Evolutionary conservation across 176 grass and related monocot genomes (phyloP).

Genomic region (Alopecurus myosuroides): DNA sequence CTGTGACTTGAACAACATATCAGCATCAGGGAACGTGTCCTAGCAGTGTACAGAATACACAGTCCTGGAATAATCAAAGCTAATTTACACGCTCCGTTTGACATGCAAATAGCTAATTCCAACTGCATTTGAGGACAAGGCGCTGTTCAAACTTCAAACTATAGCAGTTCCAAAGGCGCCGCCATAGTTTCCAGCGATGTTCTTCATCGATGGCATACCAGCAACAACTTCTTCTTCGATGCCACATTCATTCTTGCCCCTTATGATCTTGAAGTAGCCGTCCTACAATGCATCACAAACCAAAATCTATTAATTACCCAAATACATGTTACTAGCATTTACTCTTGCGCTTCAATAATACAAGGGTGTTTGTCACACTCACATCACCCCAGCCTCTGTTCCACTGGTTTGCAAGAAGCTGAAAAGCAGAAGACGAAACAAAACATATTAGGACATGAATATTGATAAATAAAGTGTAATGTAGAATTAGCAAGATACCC

Average conservation of each 20-base stretch:
- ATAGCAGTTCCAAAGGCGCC: constrained; percentile 11
- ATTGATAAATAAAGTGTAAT: neutral
- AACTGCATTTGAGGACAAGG: neutral
- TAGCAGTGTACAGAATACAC: neutral
- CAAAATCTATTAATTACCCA: neutral
- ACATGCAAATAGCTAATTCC: constrained; percentile 1
- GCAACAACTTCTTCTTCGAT: constrained; percentile 81
- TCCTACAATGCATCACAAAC: constrained; percentile 43
- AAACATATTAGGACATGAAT: neutral
- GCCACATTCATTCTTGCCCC: constrained; percentile 78
- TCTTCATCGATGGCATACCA: constrained; percentile 74
- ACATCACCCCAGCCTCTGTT: constrained; percentile 96
- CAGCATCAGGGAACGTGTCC: neutral
- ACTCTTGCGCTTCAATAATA: neutral
- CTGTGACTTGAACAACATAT: neutral
- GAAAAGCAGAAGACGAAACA: constrained; percentile 22
- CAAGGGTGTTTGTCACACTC: constrained; percentile 19
- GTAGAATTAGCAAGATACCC: constrained; percentile 47
- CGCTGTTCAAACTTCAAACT: neutral
- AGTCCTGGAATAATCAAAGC: neutral
- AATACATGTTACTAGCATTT: neutral
- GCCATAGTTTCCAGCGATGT: constrained; percentile 24
- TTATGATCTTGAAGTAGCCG: constrained; percentile 85
- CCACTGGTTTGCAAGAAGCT: constrained; percentile 98
- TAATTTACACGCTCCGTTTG: neutral